These are phyloP conservation scores for Debaryomycetaceae sp. DNA, from an alignment of 1,139 yeast genomes.

Conservation along the genomic window DNA sequence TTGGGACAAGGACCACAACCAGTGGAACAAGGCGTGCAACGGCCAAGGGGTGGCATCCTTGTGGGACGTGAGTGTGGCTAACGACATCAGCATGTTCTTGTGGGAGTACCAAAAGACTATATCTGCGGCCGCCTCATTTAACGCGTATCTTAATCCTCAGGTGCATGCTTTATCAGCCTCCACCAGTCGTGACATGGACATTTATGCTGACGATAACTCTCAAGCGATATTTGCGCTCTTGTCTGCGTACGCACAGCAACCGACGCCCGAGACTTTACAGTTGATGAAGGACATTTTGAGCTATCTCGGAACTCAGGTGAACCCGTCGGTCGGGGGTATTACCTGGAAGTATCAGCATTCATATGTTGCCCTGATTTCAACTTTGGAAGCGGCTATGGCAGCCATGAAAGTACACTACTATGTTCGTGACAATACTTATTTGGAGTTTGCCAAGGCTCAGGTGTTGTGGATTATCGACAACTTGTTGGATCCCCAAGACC, in stretches of 20 bases:
- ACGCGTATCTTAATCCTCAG: slow-evolving; percentile 4
- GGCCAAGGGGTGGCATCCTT: slow-evolving; percentile 2
- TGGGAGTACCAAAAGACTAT: slow-evolving; percentile 2
- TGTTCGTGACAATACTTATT: slow-evolving; percentile 7
- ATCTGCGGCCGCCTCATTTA: slow-evolving; percentile 2
- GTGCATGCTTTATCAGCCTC: slow-evolving; percentile 21
- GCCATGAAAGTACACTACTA: slow-evolving; percentile 16
- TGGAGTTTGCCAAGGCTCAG: slow-evolving; percentile 14
- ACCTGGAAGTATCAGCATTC: slow-evolving; percentile 16
- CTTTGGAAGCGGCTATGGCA: slow-evolving; percentile 24
- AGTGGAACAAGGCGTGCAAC: slow-evolving; percentile 4
- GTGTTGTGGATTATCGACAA: slow-evolving; percentile 16
- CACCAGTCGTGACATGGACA: slow-evolving; percentile 17
- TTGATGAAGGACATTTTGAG: slow-evolving; percentile 10
- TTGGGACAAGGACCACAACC: slow-evolving; percentile 3
- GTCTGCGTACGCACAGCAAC: slow-evolving; percentile 11
- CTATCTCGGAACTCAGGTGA: slow-evolving; percentile 10
- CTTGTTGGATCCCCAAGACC: slow-evolving; percentile 18
- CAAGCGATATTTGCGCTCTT: slow-evolving; percentile 23
- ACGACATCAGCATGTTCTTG: slow-evolving; percentile 4
- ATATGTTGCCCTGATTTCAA: slow-evolving; percentile 26
- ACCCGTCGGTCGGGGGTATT: slow-evolving; percentile 17
- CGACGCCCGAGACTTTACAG: slow-evolving; percentile 9
- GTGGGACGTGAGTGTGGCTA: slow-evolving; percentile 8
- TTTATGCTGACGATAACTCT: slow-evolving; percentile 26